phyloP scores from a whole-genome alignment of 192 early-diverging fungal species.

The Entrophospora sp. region DNA sequence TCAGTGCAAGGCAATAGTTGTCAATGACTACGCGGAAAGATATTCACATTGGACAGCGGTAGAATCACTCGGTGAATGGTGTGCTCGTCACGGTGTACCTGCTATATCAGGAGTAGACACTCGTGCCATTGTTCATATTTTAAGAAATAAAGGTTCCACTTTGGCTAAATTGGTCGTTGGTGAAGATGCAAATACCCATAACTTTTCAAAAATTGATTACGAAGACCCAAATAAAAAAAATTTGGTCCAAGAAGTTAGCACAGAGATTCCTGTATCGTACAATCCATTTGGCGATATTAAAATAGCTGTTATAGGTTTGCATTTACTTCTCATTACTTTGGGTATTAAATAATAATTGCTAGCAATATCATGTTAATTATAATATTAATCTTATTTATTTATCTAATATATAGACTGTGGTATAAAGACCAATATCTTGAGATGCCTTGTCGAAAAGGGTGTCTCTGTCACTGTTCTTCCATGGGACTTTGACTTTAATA shows the following conservation, averaged over 20 bases:
- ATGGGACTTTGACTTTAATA: constrained; percentile 70
- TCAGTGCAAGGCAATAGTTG: constrained; percentile 80
- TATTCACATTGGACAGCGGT: constrained; percentile 94
- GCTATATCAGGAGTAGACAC: constrained; percentile 91
- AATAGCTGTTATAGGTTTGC: constrained; percentile 54
- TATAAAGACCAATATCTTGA: constrained; percentile 88
- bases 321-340: background rate
- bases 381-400: background rate
- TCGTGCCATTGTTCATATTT: constrained; percentile 73
- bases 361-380: background rate
- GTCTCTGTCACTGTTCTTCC: constrained; percentile 81
- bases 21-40: constrained; percentile 82
- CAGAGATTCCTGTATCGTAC: constrained; percentile 53
- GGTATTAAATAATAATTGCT: background rate
- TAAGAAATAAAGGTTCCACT: constrained; percentile 81
- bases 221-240: constrained; percentile 69
- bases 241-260: constrained; percentile 75
- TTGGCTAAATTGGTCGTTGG: constrained; percentile 70
- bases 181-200: constrained; percentile 38
- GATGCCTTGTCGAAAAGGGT: constrained; percentile 70
- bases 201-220: constrained; percentile 35
- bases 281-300: constrained; percentile 73
- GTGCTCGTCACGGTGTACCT: constrained; percentile 69
- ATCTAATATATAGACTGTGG: constrained; percentile 60
- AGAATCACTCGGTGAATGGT: constrained; percentile 86